These are phyloP conservation scores for Pinus tabuliformis DNA, from an alignment of 75 land plant species.

Conservation along the genomic window DNA sequence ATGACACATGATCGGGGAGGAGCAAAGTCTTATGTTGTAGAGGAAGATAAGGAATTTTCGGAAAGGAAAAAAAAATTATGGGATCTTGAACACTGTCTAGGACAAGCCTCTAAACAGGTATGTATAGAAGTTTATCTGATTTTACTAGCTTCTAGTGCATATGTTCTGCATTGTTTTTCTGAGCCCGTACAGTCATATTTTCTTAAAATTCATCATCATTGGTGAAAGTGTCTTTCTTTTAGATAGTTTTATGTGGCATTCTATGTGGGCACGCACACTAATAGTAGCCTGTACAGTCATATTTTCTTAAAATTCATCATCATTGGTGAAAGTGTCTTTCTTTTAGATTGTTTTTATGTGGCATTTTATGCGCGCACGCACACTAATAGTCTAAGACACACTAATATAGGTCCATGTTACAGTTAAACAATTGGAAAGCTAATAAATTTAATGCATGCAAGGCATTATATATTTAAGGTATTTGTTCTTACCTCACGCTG, in stretches of 20 bases:
- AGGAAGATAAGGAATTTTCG: conserved; percentile 27
- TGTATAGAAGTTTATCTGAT: background rate
- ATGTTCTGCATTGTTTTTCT: background rate
- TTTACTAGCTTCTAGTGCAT: background rate
- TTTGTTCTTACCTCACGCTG: too few species aligned
- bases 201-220: background rate
- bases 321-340: background rate
- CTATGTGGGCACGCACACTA: background rate
- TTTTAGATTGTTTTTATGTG: background rate
- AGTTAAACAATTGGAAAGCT: too few species aligned
- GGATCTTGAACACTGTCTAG: conserved; percentile 17
- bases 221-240: background rate
- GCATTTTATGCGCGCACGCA: background rate
- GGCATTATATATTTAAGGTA: too few species aligned
- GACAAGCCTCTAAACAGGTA: conserved; percentile 28
- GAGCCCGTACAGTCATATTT: background rate
- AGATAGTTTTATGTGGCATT: background rate
- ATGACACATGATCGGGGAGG: conserved; percentile 34
- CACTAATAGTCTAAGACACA: too few species aligned
- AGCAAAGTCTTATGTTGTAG: conserved; percentile 21
- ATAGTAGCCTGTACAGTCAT: background rate
- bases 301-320: background rate
- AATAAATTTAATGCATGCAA: too few species aligned
- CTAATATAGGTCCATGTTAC: too few species aligned
- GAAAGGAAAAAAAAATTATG: conserved; percentile 28